phyloP scores from a whole-genome alignment of 192 early-diverging fungal species.

The Kappamyces sp. region DNA sequence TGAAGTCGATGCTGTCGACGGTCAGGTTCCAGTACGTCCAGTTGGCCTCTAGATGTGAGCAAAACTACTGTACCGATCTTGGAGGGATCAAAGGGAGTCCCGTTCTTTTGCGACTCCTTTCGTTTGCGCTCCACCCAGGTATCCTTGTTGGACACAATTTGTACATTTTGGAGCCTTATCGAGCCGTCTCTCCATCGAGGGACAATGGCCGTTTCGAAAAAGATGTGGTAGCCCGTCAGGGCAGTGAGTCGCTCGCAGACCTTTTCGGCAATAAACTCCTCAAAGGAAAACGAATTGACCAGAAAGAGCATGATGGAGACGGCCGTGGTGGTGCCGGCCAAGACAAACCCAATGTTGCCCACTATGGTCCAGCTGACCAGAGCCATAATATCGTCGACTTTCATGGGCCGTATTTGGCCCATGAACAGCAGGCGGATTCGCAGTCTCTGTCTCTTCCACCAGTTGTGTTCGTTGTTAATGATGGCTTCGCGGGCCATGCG shows the following conservation, averaged over 20 bases:
- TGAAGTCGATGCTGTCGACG: constrained; percentile 74
- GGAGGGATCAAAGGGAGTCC: constrained; percentile 10
- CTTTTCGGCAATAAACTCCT: constrained; percentile 75
- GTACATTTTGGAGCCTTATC: constrained; percentile 82
- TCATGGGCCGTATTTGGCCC: constrained; percentile 30
- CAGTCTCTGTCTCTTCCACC: constrained; percentile 27
- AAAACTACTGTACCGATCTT: constrained; percentile 40
- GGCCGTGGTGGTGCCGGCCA: constrained; percentile 85
- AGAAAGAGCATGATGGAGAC: constrained; percentile 71
- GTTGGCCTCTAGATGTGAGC: constrained; percentile 32
- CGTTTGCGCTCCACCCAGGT: constrained; percentile 33
- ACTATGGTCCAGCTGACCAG: constrained; percentile 83
- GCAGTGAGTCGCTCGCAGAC: constrained; percentile 74
- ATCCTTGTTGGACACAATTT: constrained; percentile 36
- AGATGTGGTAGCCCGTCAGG: constrained; percentile 73
- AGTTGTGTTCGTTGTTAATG: constrained; percentile 21
- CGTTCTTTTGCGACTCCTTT: constrained; percentile 15
- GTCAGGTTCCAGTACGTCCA: constrained; percentile 85
- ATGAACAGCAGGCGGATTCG: constrained; percentile 41
- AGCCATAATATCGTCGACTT: constrained; percentile 80
- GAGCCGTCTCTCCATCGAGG: constrained; percentile 88
- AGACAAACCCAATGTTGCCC: constrained; percentile 75
- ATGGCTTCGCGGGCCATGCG: constrained; percentile 8
- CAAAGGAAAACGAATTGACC: constrained; percentile 77
- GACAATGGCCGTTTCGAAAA: constrained; percentile 85